Evolutionary conservation across 257 asterid genomes (phyloP).

Genomic region (Solanum clarkiae): DNA sequence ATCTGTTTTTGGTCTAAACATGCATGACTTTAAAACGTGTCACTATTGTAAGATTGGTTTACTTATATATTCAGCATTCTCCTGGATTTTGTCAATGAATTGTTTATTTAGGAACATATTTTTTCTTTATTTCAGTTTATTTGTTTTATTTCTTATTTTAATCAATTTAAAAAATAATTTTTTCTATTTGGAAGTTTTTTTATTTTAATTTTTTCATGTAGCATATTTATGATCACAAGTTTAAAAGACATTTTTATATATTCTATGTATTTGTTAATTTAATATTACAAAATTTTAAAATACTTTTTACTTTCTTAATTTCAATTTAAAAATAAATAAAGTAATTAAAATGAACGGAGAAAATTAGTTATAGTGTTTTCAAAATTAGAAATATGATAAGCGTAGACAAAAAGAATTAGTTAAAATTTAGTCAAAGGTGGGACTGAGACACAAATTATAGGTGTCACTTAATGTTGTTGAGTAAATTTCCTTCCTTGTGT

Average conservation of each 20-base stretch:
- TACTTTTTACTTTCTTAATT: neutral
- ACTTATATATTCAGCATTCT: too few species aligned
- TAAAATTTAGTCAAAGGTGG: neutral
- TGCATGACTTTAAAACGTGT: too few species aligned
- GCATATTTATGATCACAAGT: too few species aligned
- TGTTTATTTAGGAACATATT: neutral
- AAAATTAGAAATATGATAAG: neutral
- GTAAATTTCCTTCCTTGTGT: too few species aligned
- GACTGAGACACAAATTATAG: neutral
- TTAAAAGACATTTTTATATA: neutral
- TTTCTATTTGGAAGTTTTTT: too few species aligned
- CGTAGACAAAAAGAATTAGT: neutral
- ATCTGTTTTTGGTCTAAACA: too few species aligned
- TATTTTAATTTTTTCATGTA: too few species aligned
- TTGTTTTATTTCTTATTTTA: neutral
- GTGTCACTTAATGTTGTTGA: too few species aligned
- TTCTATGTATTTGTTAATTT: neutral
- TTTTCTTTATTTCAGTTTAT: neutral
- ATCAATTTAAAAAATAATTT: neutral
- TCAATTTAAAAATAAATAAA: neutral
- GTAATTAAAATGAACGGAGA: neutral
- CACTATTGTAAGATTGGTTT: too few species aligned
- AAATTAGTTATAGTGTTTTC: neutral
- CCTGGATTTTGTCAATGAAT: too few species aligned
- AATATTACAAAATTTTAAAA: neutral